phyloP scores from a whole-genome alignment of 2,329 filamentous ascomycete species.

The Aureobasidium sp. region DNA sequence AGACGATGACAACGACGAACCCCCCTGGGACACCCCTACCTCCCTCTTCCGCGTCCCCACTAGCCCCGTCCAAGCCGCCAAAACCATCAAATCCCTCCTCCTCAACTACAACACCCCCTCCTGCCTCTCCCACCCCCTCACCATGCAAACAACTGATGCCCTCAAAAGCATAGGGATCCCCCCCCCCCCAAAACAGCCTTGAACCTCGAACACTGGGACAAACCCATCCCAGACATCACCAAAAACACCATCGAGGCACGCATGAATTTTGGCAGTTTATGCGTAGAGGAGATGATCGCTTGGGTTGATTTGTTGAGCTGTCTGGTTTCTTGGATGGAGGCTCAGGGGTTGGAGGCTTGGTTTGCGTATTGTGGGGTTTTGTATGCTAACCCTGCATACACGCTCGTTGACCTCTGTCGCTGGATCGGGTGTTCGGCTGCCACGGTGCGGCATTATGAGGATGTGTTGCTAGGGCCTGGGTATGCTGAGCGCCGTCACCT shows the following conservation, averaged over 20 bases:
- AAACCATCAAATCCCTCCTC: not conserved
- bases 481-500: not conserved
- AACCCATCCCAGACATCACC: not conserved
- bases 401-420: not conserved
- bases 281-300: not conserved
- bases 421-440: not conserved
- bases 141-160: not conserved
- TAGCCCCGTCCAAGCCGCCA: too few species aligned
- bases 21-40: too few species aligned
- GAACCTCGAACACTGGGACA: not conserved
- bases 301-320: not conserved
- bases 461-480: not conserved
- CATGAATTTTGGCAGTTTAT: not conserved
- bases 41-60: too few species aligned
- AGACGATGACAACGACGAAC: too few species aligned
- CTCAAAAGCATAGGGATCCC: not conserved
- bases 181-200: not conserved
- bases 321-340: too few species aligned
- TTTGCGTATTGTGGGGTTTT: not conserved
- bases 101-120: not conserved
- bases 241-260: not conserved
- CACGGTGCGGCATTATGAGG: not conserved
- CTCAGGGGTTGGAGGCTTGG: not conserved
- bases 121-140: not conserved
- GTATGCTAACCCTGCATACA: not conserved